Evolutionary conservation across 2,329 filamentous ascomycete species (phyloP), one percentile per base, ranked within the genome.

Genomic region (Coleophoma crateriformis): DNA sequence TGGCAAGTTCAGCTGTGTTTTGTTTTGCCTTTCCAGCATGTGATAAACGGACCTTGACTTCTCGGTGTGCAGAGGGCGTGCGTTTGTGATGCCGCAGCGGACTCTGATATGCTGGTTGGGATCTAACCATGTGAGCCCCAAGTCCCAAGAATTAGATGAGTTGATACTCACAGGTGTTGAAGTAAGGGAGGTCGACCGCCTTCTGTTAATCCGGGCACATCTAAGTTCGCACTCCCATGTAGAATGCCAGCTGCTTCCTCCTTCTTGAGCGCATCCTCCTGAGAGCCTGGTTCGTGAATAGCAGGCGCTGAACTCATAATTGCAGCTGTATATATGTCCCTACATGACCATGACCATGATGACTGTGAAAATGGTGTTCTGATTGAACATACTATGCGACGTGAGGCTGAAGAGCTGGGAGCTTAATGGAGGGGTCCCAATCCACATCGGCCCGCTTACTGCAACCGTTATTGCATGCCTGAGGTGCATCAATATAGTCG

Each of bases 31-130:
- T 3, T 27, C 27, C 27, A 27, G 27, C 27, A 27, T 27, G 27
- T 27, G 27, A 27, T 27, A 27, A 27, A 61, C 67, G 50, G 58
- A 81, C 79, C 71, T 87, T 87, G 54, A 87, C 81, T 58, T 72
- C 74, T 65, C 78, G 75, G 43, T 79, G 78, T 42, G 75, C 72
- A 48, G 82, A 85, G 46, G 78, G 76, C 48, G 76, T 76, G 53
- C 82, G 77, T 56, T 72, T 75, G 67, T 86, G 81, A 64, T 87
- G 83, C 68, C 83, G 74, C 45, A 82, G 70, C n/a, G 81, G 82
- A 60, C 77, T 83, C 55, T 57, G 80, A 76, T 64, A 66, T 35
- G 58, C 54, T 12, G 64, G 60, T 41, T 71, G 69, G 46, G 81
- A 82, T 60, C 79, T 82, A 59, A 43, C 49, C 34, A 2, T 33